Evolutionary conservation across 2,329 filamentous ascomycete species (phyloP), one percentile per base, ranked within the genome.

Genomic region (Fusarium decemcellulare): DNA sequence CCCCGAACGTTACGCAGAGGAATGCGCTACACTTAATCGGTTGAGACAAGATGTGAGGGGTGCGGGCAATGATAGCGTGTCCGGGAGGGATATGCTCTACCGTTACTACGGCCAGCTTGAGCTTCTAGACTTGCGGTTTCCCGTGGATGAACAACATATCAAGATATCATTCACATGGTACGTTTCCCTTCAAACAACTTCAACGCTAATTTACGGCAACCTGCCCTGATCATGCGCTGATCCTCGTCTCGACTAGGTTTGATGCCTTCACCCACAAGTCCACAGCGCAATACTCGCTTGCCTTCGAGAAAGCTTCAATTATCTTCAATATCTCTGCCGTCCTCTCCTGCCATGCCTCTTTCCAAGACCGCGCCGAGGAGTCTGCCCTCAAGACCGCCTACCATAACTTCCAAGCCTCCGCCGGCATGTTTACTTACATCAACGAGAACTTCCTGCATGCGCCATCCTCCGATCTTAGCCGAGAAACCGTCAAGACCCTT

Each of bases 371-470:
- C 52, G 92, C 93, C 69, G 95, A 98, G 78, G 96, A 99, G 77
- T 88, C 92, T 7, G 95, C 95, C 36, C 88, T 98, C 78, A 99
- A 99, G 83, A 95, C 94, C 14, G 94, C 96, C 16, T 99, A 98
- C 79, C 95, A 99, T 81, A 98, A 95, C 18, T 98, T 98, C 83
- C 96, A 99, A 81, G 96, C 96, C 42, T 95, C 95, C 8, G 96
- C 96, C 10, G 96, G 96, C 83, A 99, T 99, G 96, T 99, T 98
- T 81, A 98, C 95, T 56, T 99, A 99, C 77, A 99, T 99, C 84
- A 99, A 99, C 81, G 96, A 99, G 82, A 99, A 99, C 83, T 99
- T 99, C 79, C 85, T 99, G 37, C 96, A 99, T 76, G 96, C 96
- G 2, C 96, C 97, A 1, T 98, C 95, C 9, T 95, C 93, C n/a